Conservation (phyloP, 306 rosid genomes). For the Purshia tridentata region DNA sequence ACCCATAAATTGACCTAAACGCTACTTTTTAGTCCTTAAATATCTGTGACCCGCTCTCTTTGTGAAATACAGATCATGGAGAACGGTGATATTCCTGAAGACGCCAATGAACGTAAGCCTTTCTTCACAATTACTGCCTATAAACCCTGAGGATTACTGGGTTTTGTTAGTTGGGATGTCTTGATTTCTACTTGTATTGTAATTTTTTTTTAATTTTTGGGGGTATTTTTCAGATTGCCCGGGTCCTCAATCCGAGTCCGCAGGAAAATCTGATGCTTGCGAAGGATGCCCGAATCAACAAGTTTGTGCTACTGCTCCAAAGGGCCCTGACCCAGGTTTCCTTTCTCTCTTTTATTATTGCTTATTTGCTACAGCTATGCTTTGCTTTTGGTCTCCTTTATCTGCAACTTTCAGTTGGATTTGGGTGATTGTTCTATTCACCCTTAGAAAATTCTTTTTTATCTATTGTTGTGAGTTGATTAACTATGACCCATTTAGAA, state of each 20-base stretch:
- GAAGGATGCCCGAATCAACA: slow-evolving; percentile 91
- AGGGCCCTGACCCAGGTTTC: slow-evolving; percentile 92
- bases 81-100: slow-evolving; percentile 68
- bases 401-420: neutral
- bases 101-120: slow-evolving; percentile 83
- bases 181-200: neutral
- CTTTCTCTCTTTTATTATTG: neutral
- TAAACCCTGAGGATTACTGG: too few species aligned
- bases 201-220: neutral
- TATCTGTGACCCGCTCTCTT: too few species aligned
- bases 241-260: slow-evolving; percentile 76
- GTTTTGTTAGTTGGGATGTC: too few species aligned
- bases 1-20: too few species aligned
- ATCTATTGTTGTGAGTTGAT: neutral
- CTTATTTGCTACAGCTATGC: neutral
- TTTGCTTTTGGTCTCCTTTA: neutral
- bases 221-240: slow-evolving; percentile 70
- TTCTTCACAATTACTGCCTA: neutral
- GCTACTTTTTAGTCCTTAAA: too few species aligned
- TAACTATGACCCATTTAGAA: neutral
- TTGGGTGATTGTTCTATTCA: neutral
- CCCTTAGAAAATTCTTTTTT: neutral
- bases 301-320: slow-evolving; percentile 86
- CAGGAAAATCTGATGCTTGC: slow-evolving; percentile 79
- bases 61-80: slow-evolving; percentile 39